Base-by-base conservation (phyloP, 352 stramenopile species). In the Phytophthora fragariae region DNA sequence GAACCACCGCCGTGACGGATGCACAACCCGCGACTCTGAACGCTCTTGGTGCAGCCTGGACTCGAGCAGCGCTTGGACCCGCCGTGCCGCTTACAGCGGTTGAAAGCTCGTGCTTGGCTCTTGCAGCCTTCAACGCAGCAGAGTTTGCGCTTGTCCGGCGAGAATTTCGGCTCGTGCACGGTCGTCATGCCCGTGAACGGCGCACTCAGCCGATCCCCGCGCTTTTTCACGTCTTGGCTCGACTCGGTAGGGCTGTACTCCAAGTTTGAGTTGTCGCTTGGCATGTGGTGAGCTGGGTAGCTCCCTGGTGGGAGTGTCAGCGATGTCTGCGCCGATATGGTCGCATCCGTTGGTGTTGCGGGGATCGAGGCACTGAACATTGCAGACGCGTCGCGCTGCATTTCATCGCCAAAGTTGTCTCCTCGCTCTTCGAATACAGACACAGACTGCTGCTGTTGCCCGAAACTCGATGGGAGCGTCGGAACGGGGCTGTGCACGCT, bases 21-120 rank as follows among this genome's bases (percentile, higher is more conserved):
- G 35, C 82, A 90, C 41, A 90, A 50, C 5, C 82, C 82, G 12
- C 82, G 82, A 72, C 86, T 94, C 63, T 96, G 89, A 8, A 96
- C 88, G 54, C 86, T 95, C 65, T 96, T 96, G 44, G 85, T 92
- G 61, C 89, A 96, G 3, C 78, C 79, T 14, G 77, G 68, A 56
- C 79, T 74, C n/a, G 85, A 88, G 58, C 89, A 96, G 49, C 89
- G 89, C 74, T 96, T 96, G 5, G 88, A 96, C n/a, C 73, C 75
- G 21, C 89, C 89, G 62, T 96, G 89, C 37, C 85, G 85, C 70
- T 96, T 96, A 79, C 89, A 96, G 31, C 88, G 89, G 44, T 93
- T 92, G 68, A 92, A 96, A 9, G 88, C 88, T 41, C 89, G 75
- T 54, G 89, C 89, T 82, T 96, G 89, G 66, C 84, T 94, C 61